These are phyloP conservation scores for Pholiota conissans DNA, from an alignment of 768 basidiomycete genomes.

Conservation along the genomic window DNA sequence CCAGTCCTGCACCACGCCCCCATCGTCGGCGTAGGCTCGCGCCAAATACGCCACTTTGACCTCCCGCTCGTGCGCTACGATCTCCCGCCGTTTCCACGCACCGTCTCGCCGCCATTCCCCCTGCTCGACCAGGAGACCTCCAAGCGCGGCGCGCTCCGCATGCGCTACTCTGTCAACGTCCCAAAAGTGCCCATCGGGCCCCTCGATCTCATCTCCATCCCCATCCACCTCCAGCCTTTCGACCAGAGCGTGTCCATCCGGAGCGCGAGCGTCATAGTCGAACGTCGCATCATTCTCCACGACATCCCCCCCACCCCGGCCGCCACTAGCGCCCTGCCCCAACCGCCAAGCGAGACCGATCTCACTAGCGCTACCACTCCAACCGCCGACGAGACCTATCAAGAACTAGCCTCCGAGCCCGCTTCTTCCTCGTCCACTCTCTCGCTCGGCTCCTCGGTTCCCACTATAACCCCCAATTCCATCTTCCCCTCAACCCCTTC, in stretches of 20 bases:
- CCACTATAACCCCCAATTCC: conserved; percentile 41
- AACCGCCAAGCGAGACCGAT: too few species aligned
- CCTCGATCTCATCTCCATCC: conserved; percentile 67
- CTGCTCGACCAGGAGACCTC: conserved; percentile 41
- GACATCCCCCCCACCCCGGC: conserved; percentile 28
- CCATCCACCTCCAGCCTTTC: conserved; percentile 58
- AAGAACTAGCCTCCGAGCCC: conserved; percentile 21
- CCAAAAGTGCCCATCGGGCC: conserved; percentile 68
- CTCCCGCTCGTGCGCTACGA: conserved; percentile 74
- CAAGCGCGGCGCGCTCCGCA: conserved; percentile 55
- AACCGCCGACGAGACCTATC: conserved; percentile 25
- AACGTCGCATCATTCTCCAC: conserved; percentile 67
- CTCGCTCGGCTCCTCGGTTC: conserved; percentile 41
- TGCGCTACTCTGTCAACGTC: conserved; percentile 59
- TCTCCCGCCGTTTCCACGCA: conserved; percentile 42
- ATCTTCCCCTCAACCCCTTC: conserved; percentile 31
- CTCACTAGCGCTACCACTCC: too few species aligned
- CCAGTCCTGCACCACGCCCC: conserved; percentile 65
- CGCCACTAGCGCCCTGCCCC: conserved; percentile 16
- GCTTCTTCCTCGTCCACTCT: conserved; percentile 24
- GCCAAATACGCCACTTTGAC: conserved; percentile 70
- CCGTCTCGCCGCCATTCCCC: conserved; percentile 36
- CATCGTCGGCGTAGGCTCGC: conserved; percentile 63
- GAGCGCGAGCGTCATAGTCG: conserved; percentile 63
- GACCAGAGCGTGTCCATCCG: conserved; percentile 60